Percentiles rank a stretch among this genome's conserved stretches.
Evolutionary conservation across 805 yeast species (phyloP).

Genomic region (Cyberlindnera maclurae): DNA sequence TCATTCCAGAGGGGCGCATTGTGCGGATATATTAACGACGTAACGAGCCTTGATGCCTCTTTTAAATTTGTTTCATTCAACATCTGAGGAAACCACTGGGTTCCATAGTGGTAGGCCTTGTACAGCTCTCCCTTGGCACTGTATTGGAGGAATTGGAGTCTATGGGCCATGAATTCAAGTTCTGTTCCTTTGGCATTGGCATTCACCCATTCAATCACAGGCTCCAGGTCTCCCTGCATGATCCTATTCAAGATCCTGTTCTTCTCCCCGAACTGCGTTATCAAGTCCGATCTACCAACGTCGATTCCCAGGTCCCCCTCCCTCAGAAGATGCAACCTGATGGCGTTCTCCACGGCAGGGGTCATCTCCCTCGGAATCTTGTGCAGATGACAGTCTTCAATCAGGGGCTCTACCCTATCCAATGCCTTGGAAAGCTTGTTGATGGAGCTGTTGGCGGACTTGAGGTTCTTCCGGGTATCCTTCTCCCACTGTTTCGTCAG

Average conservation of each 20-base stretch:
- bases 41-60: slow-evolving; percentile 37
- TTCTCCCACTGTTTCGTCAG: slow-evolving; percentile 24
- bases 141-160: slow-evolving; percentile 32
- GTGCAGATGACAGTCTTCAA: slow-evolving; percentile 28
- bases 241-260: slow-evolving; percentile 29
- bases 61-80: slow-evolving; percentile 28
- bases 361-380: slow-evolving; percentile 21
- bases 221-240: slow-evolving; percentile 29
- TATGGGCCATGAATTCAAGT: slow-evolving; percentile 39
- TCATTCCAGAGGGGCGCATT: slow-evolving; percentile 19
- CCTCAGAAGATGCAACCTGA: slow-evolving; percentile 40
- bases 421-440: slow-evolving; percentile 24
- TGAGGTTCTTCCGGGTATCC: slow-evolving; percentile 22
- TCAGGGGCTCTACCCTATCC: slow-evolving; percentile 23
- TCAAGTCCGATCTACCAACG: slow-evolving; percentile 22
- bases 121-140: slow-evolving; percentile 19
- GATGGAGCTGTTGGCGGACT: slow-evolving; percentile 21
- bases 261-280: slow-evolving; percentile 25
- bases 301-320: slow-evolving; percentile 33
- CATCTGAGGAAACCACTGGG: slow-evolving; percentile 31
- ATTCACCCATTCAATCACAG: slow-evolving; percentile 46
- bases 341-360: slow-evolving; percentile 31
- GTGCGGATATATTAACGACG: slow-evolving; percentile 25
- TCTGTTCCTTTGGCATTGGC: slow-evolving; percentile 22
- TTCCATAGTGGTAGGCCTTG: slow-evolving; percentile 39